phyloP scores from a whole-genome alignment of 805 yeast species.

The Wickerhamiella domercqiae region DNA sequence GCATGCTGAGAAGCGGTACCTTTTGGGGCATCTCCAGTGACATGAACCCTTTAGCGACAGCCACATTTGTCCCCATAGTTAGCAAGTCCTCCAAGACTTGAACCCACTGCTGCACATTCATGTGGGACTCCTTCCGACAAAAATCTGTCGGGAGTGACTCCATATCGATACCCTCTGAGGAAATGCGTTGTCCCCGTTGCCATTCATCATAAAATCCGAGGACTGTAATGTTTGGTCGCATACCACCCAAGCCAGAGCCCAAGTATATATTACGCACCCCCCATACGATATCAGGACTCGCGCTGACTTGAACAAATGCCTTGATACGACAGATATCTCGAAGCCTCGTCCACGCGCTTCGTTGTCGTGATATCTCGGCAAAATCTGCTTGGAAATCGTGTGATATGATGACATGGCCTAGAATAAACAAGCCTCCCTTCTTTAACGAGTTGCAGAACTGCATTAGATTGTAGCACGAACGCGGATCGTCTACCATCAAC shows the following conservation, averaged over 20 bases:
- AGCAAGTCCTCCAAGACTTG: conserved; percentile 80
- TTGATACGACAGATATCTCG: conserved; percentile 66
- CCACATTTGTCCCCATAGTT: conserved; percentile 78
- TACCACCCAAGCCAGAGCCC: conserved; percentile 96
- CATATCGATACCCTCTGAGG: conserved; percentile 21
- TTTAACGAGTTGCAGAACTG: conserved; percentile 87
- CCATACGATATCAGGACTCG: conserved; percentile 83
- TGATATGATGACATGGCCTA: conserved; percentile 79
- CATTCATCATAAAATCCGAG: conserved; percentile 68
- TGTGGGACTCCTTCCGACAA: conserved; percentile 53
- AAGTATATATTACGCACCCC: conserved; percentile 84
- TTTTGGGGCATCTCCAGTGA: conserved; percentile 43
- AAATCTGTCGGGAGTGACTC: conserved; percentile 60
- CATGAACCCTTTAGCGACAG: conserved; percentile 81
- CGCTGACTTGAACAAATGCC: conserved; percentile 85
- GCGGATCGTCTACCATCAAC: conserved; percentile 76
- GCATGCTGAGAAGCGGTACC: conserved; percentile 11
- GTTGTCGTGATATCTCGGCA: conserved; percentile 56
- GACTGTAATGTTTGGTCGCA: conserved; percentile 92
- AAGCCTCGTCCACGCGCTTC: conserved; percentile 67
- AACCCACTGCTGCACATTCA: conserved; percentile 74
- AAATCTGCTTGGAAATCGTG: conserved; percentile 46
- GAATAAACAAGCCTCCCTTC: conserved; percentile 83
- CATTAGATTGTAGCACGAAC: conserved; percentile 82
- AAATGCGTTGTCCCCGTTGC: conserved; percentile 10